Percentiles rank a stretch among this genome's conserved stretches.
phyloP scores from a whole-genome alignment of 257 asterid genomes.

The Mitragyna speciosa region DNA sequence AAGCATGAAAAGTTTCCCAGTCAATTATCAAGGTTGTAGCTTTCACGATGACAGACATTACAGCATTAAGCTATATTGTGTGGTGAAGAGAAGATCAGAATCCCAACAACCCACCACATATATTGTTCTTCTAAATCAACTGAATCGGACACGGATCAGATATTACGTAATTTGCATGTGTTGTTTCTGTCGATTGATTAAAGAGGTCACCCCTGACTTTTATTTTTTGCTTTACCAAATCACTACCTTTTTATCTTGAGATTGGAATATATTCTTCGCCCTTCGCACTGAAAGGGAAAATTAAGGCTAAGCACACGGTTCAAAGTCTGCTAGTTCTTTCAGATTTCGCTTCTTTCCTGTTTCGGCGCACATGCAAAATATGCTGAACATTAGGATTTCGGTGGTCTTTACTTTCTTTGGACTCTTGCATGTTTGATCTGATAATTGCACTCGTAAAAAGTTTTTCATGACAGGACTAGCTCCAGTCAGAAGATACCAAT shows the following conservation, averaged over 20 bases:
- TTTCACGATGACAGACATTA: neutral
- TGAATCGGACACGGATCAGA: neutral
- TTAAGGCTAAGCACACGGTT: neutral
- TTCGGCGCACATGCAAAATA: constrained; percentile 3
- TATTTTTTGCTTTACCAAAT: neutral
- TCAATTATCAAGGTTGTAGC: neutral
- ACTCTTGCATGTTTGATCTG: neutral
- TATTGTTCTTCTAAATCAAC: no score
- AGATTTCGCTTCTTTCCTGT: neutral
- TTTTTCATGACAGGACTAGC: neutral
- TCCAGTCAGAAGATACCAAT: neutral
- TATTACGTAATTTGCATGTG: neutral
- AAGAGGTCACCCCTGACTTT: neutral
- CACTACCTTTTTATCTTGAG: neutral
- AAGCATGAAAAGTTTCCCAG: neutral
- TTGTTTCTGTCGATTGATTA: neutral
- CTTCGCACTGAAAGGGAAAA: neutral
- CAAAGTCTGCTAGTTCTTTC: neutral
- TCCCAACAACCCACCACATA: neutral
- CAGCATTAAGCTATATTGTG: neutral
- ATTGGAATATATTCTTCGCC: neutral
- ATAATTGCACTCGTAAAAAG: neutral
- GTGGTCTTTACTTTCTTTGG: neutral
- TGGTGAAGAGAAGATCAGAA: no score
- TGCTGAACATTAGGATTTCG: neutral